Evolutionary conservation across 139 green algal species (phyloP), one percentile per base, ranked within the genome.

Genomic region (Chlorella sp.): DNA sequence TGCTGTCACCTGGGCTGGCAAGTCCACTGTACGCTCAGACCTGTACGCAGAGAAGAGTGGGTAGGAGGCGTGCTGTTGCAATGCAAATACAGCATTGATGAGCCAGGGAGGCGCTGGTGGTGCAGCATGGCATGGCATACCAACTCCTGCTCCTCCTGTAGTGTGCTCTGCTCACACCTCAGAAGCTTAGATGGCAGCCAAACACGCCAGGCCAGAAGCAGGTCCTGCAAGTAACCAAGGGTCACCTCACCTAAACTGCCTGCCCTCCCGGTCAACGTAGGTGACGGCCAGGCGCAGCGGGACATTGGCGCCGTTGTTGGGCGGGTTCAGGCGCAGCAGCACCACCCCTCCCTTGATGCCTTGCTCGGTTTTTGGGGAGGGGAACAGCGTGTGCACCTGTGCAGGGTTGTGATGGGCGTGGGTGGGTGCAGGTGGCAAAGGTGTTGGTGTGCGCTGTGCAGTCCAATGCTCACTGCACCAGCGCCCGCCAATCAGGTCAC

Each of bases 321-420:
- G 82, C 17, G 73, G 60, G 36, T 2, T 7, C 70, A 90, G 34
- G 80, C 86, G 80, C 57, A 90, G 73, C 36, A 90, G 80, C 62
- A 89, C 67, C 63, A 90, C 86, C 2, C 86, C 86, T 5, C 86
- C 86, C 72, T 84, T 90, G 80, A 90, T 86, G 70, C 83, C 86
- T 32, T 85, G 63, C 60, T 89, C 86, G 20, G 83, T 89, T 62
- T 90, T 83, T n/a, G 82, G 60, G 30, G 32, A 60, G 25, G 86
- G 86, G 68, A 90, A 90, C 62, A 90, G 86, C 13, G 86, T 90
- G 62, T 80, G 55, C 25, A 90, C 41, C 69, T 88, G 62, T 4
- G 34, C 28, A 11, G 18, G 56, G 34, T 6, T 23, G 65, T 9
- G 30, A 32, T 44, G 65, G 20, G 65, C 12, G 28, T 9, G 12